Percentiles rank a stretch among this genome's conserved stretches.
These are phyloP conservation scores for Pigoraptor vietnamica DNA, from an alignment of 78 protist genomes.

Conservation along the genomic window DNA sequence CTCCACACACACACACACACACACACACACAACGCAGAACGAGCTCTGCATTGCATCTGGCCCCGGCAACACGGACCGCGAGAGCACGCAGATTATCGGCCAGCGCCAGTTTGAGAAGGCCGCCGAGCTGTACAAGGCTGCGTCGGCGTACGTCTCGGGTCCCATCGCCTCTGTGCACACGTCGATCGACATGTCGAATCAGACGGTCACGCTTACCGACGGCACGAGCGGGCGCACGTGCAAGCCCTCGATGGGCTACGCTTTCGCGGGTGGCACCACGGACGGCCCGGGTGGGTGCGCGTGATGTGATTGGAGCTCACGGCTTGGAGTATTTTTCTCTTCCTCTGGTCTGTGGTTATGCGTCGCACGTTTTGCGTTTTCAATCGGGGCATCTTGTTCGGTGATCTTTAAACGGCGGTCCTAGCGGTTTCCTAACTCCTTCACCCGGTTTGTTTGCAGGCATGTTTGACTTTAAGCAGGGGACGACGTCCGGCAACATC, in stretches of 20 bases:
- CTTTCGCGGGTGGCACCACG: constrained; percentile 75
- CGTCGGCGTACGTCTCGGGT: constrained; percentile 24
- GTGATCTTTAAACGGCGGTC: too few species aligned
- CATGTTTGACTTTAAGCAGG: constrained; percentile 61
- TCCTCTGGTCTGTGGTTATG: too few species aligned
- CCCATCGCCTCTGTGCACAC: constrained; percentile 40
- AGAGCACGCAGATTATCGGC: constrained; percentile 50
- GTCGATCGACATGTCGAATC: constrained; percentile 39
- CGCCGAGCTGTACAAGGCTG: constrained; percentile 17
- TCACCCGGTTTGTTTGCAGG: too few species aligned
- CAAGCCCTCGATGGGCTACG: constrained; percentile 61
- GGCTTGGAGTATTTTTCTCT: too few species aligned
- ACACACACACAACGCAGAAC: not conserved
- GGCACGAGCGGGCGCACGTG: constrained; percentile 42
- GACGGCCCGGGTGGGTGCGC: constrained; percentile 83
- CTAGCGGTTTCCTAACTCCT: too few species aligned
- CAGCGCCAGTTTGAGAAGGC: constrained; percentile 47
- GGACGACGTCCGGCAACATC: constrained; percentile 42
- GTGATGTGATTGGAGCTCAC: too few species aligned
- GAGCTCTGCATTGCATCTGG: constrained; percentile 49
- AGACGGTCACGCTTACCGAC: constrained; percentile 18
- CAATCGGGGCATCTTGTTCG: too few species aligned
- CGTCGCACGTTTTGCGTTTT: too few species aligned
- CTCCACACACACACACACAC: not conserved
- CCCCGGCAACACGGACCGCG: constrained; percentile 32